phyloP scores from a whole-genome alignment of 192 early-diverging fungal species.

The Mortierella alpina region DNA sequence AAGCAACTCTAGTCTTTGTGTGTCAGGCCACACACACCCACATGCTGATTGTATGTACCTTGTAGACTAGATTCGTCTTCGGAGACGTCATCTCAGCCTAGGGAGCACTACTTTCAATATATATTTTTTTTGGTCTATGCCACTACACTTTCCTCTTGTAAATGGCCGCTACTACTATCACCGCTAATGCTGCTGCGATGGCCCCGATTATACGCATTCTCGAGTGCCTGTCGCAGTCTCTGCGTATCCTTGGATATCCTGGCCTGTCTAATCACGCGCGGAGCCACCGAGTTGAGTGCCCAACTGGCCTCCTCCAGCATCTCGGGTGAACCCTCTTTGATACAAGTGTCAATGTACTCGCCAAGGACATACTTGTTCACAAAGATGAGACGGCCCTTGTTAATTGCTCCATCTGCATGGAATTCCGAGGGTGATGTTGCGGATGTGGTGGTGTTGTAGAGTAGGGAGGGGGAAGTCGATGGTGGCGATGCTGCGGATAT shows the following conservation, averaged over 20 bases:
- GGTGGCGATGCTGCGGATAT: neutral
- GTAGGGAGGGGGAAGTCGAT: neutral
- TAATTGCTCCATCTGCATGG: neutral
- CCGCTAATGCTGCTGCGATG: neutral
- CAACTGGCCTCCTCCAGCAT: constrained; percentile 41
- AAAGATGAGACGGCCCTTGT: constrained; percentile 2
- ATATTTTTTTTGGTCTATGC: too few species aligned
- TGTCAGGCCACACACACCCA: too few species aligned
- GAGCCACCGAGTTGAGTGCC: constrained; percentile 34
- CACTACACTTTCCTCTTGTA: too few species aligned
- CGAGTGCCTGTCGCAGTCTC: constrained; percentile 30
- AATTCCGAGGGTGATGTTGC: neutral
- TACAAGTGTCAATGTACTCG: constrained; percentile 50
- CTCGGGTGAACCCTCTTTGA: constrained; percentile 30
- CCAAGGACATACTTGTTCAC: constrained; percentile 50
- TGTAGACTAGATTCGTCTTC: too few species aligned
- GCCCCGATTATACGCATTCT: constrained; percentile 9
- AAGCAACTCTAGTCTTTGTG: too few species aligned
- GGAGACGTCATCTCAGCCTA: too few species aligned
- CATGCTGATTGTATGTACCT: too few species aligned
- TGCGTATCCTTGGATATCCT: constrained; percentile 30
- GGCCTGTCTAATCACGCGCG: constrained; percentile 28
- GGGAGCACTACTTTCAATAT: too few species aligned
- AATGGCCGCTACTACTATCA: neutral
- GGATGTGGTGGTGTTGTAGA: neutral